Evolutionary conservation across 106 monocot genomes (phyloP).

Genomic region (Dendrobium catenatum): DNA sequence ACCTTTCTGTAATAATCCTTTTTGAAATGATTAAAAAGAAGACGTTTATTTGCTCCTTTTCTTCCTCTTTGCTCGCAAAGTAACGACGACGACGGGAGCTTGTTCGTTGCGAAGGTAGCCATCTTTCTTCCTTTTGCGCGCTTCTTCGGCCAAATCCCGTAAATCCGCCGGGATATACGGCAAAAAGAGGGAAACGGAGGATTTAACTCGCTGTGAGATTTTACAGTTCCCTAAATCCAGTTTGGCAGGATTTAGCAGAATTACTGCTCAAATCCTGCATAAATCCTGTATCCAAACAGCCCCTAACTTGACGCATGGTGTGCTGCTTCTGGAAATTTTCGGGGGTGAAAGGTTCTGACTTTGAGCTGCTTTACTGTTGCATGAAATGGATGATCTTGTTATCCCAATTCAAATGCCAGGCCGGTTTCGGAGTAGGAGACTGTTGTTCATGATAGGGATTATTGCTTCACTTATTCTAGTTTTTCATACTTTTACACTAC

Average conservation of each 20-base stretch:
- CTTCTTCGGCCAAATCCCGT: too few species aligned
- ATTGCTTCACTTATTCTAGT: conserved; percentile 24
- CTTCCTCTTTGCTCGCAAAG: not conserved
- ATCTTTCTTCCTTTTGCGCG: too few species aligned
- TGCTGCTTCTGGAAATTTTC: not conserved
- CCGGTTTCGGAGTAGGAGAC: conserved; percentile 17
- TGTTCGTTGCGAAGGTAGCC: too few species aligned
- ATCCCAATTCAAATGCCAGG: not conserved
- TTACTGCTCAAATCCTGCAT: not conserved
- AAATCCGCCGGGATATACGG: too few species aligned
- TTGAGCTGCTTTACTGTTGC: not conserved
- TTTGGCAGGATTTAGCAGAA: too few species aligned
- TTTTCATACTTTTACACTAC: conserved; percentile 30
- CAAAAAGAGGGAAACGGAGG: too few species aligned
- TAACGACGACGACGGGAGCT: too few species aligned
- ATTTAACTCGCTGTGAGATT: too few species aligned
- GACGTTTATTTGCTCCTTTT: not conserved
- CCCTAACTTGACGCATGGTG: not conserved
- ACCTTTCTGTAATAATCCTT: not conserved
- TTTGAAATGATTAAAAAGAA: not conserved
- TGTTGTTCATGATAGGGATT: conserved; percentile 24
- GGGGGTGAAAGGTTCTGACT: not conserved
- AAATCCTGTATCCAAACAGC: not conserved
- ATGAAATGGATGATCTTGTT: conserved; percentile 7
- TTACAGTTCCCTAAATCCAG: too few species aligned